Conservation (phyloP, 768 basidiomycete genomes). For the Trametes villosa region DNA sequence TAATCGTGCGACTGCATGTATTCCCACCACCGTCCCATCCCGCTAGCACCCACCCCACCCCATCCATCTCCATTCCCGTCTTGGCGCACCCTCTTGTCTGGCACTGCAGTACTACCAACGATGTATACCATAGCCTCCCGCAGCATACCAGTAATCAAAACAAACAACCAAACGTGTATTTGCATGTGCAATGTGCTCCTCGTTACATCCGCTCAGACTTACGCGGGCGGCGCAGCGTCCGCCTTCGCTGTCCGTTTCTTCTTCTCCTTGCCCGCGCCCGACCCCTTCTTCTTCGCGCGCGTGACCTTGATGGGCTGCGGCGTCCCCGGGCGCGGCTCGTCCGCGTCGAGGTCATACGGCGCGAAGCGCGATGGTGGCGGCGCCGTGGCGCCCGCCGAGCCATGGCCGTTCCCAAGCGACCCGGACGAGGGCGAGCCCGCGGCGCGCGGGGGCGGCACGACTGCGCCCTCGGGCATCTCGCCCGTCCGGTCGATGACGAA, state of each 20-base stretch:
- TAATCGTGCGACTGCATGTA: constrained; percentile 23
- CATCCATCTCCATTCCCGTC: constrained; percentile 10
- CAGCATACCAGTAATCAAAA: constrained; percentile 29
- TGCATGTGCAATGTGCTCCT: not conserved
- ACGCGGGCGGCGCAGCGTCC: constrained; percentile 9
- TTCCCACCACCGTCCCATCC: not conserved
- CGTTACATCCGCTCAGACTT: not conserved
- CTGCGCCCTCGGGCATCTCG: constrained; percentile 79
- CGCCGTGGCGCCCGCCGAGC: not conserved
- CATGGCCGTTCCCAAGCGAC: constrained; percentile 22
- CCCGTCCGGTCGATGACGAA: constrained; percentile 78
- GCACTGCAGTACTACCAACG: constrained; percentile 27
- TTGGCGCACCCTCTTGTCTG: constrained; percentile 18
- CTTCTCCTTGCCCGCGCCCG: constrained; percentile 54
- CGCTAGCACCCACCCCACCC: not conserved
- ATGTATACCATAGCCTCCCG: constrained; percentile 33
- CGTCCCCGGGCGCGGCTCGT: constrained; percentile 54
- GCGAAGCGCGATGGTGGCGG: constrained; percentile 47
- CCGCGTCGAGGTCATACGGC: constrained; percentile 58
- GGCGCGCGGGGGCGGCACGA: constrained; percentile 18
- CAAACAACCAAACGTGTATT: constrained; percentile 25
- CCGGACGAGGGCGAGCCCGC: constrained; percentile 17
- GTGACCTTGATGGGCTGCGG: constrained; percentile 79
- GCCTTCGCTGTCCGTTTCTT: constrained; percentile 59
- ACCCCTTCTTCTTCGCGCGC: constrained; percentile 67